Percentiles rank a stretch among this genome's conserved stretches.
Conservation (phyloP, 2,329 filamentous ascomycete genomes). For the Penicillium carneum region DNA sequence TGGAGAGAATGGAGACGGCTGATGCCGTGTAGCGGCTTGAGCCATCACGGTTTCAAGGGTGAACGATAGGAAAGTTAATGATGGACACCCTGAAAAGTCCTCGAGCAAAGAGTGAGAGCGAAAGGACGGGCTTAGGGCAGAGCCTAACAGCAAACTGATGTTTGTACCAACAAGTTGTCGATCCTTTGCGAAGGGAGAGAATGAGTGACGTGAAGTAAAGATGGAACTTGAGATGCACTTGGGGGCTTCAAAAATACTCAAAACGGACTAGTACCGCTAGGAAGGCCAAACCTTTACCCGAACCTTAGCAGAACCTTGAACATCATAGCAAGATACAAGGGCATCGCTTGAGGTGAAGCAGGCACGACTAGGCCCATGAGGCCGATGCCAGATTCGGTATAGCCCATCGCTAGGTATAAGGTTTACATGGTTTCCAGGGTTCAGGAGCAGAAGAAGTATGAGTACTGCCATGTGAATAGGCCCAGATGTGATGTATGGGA, state of each 20-base stretch:
- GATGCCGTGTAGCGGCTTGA: background rate
- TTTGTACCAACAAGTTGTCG: background rate
- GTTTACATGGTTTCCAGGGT: background rate
- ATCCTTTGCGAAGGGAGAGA: background rate
- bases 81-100: background rate
- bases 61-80: background rate
- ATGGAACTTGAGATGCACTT: background rate
- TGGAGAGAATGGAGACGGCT: background rate
- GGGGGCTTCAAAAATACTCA: background rate
- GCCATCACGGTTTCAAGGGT: background rate
- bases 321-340: background rate
- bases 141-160: background rate
- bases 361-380: constrained; percentile 5
- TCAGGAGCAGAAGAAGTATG: background rate
- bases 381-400: constrained; percentile 2
- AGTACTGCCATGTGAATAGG: background rate
- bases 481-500: background rate
- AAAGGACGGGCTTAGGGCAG: background rate
- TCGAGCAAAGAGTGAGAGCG: background rate
- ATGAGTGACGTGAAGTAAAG: background rate
- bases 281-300: no score
- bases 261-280: background rate
- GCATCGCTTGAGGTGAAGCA: background rate
- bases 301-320: background rate
- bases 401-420: background rate